A percentile compares a stretch with the other conserved stretches of the same genome.
Conservation (phyloP, 2,329 filamentous ascomycete genomes). For the Epichloe baconii region DNA sequence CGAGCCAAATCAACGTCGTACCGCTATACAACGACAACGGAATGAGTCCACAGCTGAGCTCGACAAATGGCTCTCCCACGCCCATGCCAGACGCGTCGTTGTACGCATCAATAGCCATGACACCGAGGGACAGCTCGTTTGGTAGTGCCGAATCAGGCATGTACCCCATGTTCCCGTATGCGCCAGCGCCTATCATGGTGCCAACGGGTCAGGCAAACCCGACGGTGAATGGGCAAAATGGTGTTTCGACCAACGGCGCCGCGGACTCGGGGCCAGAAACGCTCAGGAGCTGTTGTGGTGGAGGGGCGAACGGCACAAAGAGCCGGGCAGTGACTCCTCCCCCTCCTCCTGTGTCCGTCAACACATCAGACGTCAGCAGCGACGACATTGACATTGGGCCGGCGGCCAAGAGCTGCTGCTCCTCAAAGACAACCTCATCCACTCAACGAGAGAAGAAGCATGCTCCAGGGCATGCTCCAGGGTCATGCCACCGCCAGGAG, state of each 20-base stretch:
- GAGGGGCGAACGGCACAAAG: constrained; percentile 6
- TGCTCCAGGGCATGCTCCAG: constrained; percentile 9
- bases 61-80: constrained; percentile 9
- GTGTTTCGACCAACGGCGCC: constrained; percentile 11
- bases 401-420: constrained; percentile 18
- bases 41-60: constrained; percentile 12
- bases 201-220: constrained; percentile 8
- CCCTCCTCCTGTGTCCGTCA: not conserved
- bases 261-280: not conserved
- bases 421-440: constrained; percentile 8
- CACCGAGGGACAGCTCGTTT: constrained; percentile 14
- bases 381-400: not conserved
- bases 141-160: constrained; percentile 12
- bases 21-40: constrained; percentile 18
- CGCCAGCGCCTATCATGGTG: constrained; percentile 14
- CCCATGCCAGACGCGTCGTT: constrained; percentile 12
- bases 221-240: constrained; percentile 10
- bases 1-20: constrained; percentile 37
- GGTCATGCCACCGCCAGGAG: constrained; percentile 9
- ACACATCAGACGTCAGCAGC: constrained; percentile 8
- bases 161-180: constrained; percentile 21
- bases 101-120: constrained; percentile 18
- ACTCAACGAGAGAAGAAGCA: constrained; percentile 11
- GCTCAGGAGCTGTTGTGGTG: constrained; percentile 13
- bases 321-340: not conserved